Base-by-base conservation (phyloP, 768 basidiomycete species). In the Lactifluus rugatus region DNA sequence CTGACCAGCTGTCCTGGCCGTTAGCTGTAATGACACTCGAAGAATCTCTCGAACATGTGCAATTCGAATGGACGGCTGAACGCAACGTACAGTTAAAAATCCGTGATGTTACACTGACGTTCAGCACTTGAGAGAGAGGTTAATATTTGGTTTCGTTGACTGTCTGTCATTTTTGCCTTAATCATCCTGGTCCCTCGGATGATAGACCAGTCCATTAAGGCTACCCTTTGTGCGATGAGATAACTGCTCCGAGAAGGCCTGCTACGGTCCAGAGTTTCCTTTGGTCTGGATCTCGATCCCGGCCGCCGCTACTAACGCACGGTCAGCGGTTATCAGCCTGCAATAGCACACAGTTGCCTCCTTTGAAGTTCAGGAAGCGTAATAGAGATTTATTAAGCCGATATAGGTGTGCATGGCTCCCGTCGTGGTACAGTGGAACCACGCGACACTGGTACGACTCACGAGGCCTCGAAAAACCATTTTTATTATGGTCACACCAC, bases 81-180 rank as follows among this genome's bases (percentile, higher is more conserved):
- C 80, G 94, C 11, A 92, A 82, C 56, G 93, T 94, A 14, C 82
- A 83, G 61, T 73, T 98, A 19, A 83, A 78, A 60, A 93, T 97
- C 62, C 80, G 87, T 3, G 88, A 93, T 48, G 89, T 81, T 64
- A 80, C 82, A 11, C 71, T 97, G 63, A 90, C 91, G 2, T 96
- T 98, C 69, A 90, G 87, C 64, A 93, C 92, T 41, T 84, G 63
- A 74, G 34, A 34, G 13, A 19, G 3, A 23, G 13, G 19, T 39
- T 41, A 23, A 44, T 49, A 28, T 45, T 34, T 34, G 16, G 6
- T 26, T 25, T 9, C 28, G 3, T 31, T 31, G 28, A 31, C 28
- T 36, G 6, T n/a, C n/a, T 25, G 32, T 31, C 34, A 48, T 57
- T 26, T 25, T 31, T 17, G 21, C 47, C 32, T 31, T 41, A 19